A percentile compares a stretch with the other conserved stretches of the same genome.
phyloP scores from a whole-genome alignment of 1,139 yeast genomes.

The Geotrichum phurueaensis region DNA sequence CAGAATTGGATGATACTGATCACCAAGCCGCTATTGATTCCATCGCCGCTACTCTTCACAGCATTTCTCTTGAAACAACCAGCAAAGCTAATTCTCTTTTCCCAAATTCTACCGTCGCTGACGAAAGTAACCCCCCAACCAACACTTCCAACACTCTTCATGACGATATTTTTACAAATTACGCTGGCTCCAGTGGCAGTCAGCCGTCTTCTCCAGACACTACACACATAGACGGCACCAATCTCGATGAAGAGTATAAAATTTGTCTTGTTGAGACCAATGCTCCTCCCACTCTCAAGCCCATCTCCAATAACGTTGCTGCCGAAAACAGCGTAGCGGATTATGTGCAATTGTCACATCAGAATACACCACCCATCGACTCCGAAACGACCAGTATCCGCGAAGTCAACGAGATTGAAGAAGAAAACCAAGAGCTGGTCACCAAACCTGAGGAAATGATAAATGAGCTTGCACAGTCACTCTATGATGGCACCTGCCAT shows the following conservation, averaged over 20 bases:
- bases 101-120: neutral
- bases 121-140: neutral
- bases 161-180: neutral
- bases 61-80: slow-evolving; percentile 1
- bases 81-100: neutral
- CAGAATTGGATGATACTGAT: neutral
- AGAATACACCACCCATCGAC: neutral
- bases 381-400: neutral
- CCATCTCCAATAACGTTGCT: neutral
- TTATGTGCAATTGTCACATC: neutral
- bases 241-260: neutral
- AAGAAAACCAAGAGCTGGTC: neutral
- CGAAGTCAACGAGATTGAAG: neutral
- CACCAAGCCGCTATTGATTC: slow-evolving; percentile 5
- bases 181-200: neutral
- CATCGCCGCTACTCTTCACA: slow-evolving; percentile 5
- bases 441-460: slow-evolving; percentile 1
- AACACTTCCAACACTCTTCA: neutral
- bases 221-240: neutral
- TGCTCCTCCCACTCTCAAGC: neutral
- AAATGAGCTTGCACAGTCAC: slow-evolving; percentile 11
- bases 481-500: slow-evolving; percentile 9
- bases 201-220: neutral
- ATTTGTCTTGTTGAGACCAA: neutral
- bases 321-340: neutral